Base-by-base conservation (phyloP, 108 stramenopile genomes). In the Pseudonitzschia delicatissima region DNA sequence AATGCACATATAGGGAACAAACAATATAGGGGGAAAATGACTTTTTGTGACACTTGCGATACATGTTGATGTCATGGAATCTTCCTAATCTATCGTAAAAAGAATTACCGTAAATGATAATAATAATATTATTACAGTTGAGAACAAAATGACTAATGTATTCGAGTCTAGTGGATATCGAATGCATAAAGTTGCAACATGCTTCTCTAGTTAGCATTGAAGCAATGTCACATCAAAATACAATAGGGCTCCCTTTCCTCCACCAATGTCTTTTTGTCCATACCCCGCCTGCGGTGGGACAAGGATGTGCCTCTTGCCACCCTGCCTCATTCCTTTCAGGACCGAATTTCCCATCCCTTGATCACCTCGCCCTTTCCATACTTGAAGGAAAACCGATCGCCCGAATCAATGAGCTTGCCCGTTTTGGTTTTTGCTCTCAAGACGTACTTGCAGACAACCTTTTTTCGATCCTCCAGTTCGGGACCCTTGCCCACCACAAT, bases 241-340 rank as follows among this genome's bases (percentile, higher is more conserved):
- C 31, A 84, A 65, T 11, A 57, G 42, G 11, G 66, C 82, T 40
- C 82, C 79, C 23, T 44, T 50, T 9, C 82, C 82, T 29, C 68
- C 79, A 11, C 82, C 82, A 17, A 84, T 74, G 70, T 84, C 82
- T 35, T 78, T 50, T 8, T 35, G 42, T 21, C 86, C 87, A 64
- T 88, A 95, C 31, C 83, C 93, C 4, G 87, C 72, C 45, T 77
- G 71, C 1, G 88, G 74, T 3, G 93, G 93, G 31, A 95, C 81
- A 35, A 82, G 81, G 18, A 95, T 37, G 39, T 73, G 44, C 26
- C 91, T 77, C 44, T 35, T 62, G 51, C 92, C 93, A 37, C 93
- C 93, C 12, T 82, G 77, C 34, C 67, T 70, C 90, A 95, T 87
- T 23, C 86, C 84, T 25, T 53, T 35, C 8, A 88, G n/a, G n/a